phyloP scores from a whole-genome alignment of 805 yeast species.

The Tetrapisispora namnaoensis region DNA sequence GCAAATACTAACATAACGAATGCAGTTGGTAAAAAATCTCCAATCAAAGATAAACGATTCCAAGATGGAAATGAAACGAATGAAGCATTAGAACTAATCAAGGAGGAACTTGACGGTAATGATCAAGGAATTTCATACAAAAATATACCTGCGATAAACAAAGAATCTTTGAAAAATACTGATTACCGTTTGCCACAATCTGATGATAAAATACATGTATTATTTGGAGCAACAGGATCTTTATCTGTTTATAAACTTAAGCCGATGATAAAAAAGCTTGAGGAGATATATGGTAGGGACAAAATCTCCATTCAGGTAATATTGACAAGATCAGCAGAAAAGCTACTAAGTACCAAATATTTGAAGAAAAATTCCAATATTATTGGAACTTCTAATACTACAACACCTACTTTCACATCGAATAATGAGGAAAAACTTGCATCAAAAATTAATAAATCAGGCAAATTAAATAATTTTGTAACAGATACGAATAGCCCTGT shows the following conservation, averaged over 20 bases:
- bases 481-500: neutral
- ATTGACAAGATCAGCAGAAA: constrained; percentile 76
- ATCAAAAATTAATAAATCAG: neutral
- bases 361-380: constrained; percentile 7
- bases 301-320: constrained; percentile 76
- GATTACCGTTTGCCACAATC: constrained; percentile 66
- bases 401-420: neutral
- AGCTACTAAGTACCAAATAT: constrained; percentile 36
- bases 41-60: too few relatives aligned
- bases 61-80: neutral
- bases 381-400: neutral
- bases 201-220: constrained; percentile 78
- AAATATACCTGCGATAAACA: constrained; percentile 4
- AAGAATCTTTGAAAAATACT: constrained; percentile 38
- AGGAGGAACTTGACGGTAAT: neutral
- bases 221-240: constrained; percentile 84
- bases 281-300: constrained; percentile 68
- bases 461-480: neutral
- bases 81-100: neutral
- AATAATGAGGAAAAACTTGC: neutral
- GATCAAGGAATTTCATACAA: neutral
- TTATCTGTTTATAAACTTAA: constrained; percentile 78
- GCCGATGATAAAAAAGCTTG: constrained; percentile 65
- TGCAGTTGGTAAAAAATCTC: too few relatives aligned
- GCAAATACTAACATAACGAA: neutral